Percentiles rank a stretch among this genome's conserved stretches.
These are phyloP conservation scores for Withania somnifera DNA, from an alignment of 305 asterid species.

Conservation along the genomic window DNA sequence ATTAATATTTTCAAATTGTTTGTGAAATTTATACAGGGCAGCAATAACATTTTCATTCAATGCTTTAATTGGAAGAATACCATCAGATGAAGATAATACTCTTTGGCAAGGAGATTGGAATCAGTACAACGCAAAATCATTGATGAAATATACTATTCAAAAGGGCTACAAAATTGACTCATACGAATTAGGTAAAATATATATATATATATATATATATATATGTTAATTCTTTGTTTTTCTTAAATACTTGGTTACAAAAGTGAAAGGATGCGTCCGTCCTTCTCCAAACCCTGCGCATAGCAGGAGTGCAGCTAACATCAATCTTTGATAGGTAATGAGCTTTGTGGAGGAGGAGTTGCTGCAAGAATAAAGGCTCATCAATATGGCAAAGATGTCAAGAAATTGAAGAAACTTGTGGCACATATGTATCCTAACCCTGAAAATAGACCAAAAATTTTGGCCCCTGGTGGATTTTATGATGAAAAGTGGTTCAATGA, in stretches of 20 bases:
- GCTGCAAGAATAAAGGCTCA: conserved; percentile 42
- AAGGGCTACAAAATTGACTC: conserved; percentile 73
- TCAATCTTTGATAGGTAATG: conserved; percentile 41
- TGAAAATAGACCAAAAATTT: conserved; percentile 30
- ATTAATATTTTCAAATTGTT: neutral
- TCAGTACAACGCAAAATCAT: conserved; percentile 38
- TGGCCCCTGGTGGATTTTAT: conserved; percentile 72
- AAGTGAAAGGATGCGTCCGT: neutral
- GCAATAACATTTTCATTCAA: conserved; percentile 58
- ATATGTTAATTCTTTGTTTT: neutral
- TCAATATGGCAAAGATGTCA: conserved; percentile 53
- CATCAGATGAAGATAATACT: neutral
- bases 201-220: neutral
- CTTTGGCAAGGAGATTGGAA: conserved; percentile 62
- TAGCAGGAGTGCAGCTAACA: neutral
- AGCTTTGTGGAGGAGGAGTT: conserved; percentile 52
- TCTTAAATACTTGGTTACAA: neutral
- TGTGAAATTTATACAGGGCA: conserved; percentile 25
- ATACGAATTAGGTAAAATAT: conserved; percentile 54
- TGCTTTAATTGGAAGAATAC: conserved; percentile 50
- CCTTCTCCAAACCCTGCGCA: too few relatives aligned
- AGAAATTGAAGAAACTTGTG: conserved; percentile 33
- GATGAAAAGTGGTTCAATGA: conserved; percentile 48
- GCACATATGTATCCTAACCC: conserved; percentile 29
- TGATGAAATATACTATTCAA: conserved; percentile 43